phyloP scores from a whole-genome alignment of 2,329 filamentous ascomycete species.

The Emergomyces africanus region DNA sequence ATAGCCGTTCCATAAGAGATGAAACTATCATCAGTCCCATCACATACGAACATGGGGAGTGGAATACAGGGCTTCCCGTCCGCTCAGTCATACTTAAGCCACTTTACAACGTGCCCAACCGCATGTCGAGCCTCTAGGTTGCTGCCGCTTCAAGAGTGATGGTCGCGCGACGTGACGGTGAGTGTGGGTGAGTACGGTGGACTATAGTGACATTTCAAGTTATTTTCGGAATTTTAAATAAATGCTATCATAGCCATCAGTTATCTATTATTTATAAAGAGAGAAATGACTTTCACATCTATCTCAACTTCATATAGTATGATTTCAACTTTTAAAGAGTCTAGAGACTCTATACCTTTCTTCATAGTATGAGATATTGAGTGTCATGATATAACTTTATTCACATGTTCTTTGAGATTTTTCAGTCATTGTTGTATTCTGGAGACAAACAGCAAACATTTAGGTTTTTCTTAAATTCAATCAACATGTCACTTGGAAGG shows the following conservation, averaged over 20 bases:
- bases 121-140: background rate
- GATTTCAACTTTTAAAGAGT: background rate
- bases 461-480: too few species aligned
- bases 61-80: too few species aligned
- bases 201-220: too few species aligned
- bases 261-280: background rate
- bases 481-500: too few species aligned
- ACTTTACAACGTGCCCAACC: background rate
- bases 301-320: background rate
- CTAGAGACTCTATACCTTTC: background rate
- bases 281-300: background rate
- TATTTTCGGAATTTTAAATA: background rate
- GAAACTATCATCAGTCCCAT: too few species aligned
- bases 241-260: background rate
- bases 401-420: background rate
- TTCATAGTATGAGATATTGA: background rate
- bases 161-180: background rate
- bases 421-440: background rate
- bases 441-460: too few species aligned
- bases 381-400: background rate
- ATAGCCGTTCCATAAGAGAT: too few species aligned
- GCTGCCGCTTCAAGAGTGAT: constrained; percentile 1
- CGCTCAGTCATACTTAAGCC: background rate
- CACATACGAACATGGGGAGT: too few species aligned
- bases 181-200: background rate